Evolutionary conservation across 305 asterid species (phyloP), one percentile per base, ranked within the genome.

Genomic region (Andrographis paniculata): DNA sequence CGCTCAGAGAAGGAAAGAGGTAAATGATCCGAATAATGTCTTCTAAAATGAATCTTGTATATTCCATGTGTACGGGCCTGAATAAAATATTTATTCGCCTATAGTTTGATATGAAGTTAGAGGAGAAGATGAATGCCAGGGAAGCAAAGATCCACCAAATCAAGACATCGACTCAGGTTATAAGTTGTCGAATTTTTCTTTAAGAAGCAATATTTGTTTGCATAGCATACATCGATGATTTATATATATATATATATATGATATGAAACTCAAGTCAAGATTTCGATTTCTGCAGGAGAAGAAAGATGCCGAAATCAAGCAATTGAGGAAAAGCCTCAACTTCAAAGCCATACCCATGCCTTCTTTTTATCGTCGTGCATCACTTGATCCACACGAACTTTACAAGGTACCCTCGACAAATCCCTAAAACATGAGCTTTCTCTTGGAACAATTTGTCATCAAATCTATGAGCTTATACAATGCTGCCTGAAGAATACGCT

Each of bases 1-100:
- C 1, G 62, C 75, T 9, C 74, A 44, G 62, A 67, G 49, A 48
- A 74, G 77, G 60, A 70, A 72, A 60, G 72, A 77, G 74, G 92
- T 60, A 53, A n/a, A n/a, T n/a, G n/a, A n/a, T n/a, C n/a, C n/a
- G n/a, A n/a, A n/a, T n/a, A n/a, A n/a, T n/a, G n/a, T n/a, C n/a
- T n/a, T n/a, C n/a, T n/a, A n/a, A n/a, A n/a, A n/a, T n/a, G n/a
- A n/a, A n/a, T n/a, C n/a, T n/a, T n/a, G n/a, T n/a, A n/a, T n/a
- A n/a, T n/a, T n/a, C n/a, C n/a, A n/a, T n/a, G n/a, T n/a, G n/a
- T n/a, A n/a, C n/a, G n/a, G n/a, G n/a, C n/a, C n/a, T n/a, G n/a
- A n/a, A n/a, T n/a, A n/a, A n/a, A n/a, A n/a, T 21, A 6, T 36
- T 1, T 50, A 0, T 35, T 23, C 2, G 6, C 38, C 43, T 52